Percentiles rank a stretch among this genome's conserved stretches.
Evolutionary conservation across 73 alveolate genomes (phyloP).

Genomic region (Paramecium primaurelia): DNA sequence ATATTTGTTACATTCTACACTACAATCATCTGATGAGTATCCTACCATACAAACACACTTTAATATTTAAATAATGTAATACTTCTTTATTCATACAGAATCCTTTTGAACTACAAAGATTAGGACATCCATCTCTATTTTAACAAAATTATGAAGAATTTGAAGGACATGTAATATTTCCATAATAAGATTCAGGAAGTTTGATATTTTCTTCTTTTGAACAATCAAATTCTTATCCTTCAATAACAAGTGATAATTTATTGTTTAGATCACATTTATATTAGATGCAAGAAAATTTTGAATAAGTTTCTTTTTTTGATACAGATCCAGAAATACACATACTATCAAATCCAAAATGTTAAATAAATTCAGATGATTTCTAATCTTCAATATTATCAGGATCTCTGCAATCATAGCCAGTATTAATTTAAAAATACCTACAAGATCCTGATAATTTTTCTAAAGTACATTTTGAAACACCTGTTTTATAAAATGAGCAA

Average conservation of each 20-base stretch:
- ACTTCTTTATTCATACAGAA: background rate
- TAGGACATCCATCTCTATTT: background rate
- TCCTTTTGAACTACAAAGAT: background rate
- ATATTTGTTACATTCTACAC: background rate
- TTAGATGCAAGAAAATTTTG: background rate
- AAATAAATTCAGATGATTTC: background rate
- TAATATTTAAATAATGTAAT: background rate
- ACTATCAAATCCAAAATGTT: background rate
- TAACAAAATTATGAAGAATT: background rate
- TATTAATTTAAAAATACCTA: background rate
- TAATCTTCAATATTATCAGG: background rate
- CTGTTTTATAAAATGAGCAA: background rate
- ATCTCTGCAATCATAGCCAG: background rate
- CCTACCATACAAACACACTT: constrained; percentile 20
- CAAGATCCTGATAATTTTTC: background rate
- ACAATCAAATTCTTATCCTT: background rate
- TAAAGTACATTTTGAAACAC: background rate
- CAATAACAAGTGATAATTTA: background rate
- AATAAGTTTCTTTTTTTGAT: background rate
- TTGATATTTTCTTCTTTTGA: background rate
- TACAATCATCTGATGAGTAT: background rate
- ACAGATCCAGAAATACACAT: background rate
- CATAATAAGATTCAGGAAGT: background rate
- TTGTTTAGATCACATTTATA: background rate
- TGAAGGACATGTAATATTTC: background rate